These are phyloP conservation scores for Solanum virginianum DNA, from an alignment of 257 asterid genomes.

Conservation along the genomic window DNA sequence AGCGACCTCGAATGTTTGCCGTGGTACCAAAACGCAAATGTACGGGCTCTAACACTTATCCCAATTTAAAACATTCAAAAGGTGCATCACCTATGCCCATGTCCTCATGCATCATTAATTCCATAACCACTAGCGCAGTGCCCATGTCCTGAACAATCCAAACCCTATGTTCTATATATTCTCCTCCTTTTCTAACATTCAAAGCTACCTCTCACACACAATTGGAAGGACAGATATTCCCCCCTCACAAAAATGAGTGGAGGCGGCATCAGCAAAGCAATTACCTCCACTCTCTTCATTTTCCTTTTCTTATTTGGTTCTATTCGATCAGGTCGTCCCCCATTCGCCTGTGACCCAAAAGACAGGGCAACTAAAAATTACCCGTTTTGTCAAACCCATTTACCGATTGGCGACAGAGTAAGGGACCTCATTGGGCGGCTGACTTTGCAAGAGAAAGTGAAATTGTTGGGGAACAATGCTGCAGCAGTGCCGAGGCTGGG, in stretches of 20 bases:
- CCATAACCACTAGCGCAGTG: background rate
- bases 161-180: background rate
- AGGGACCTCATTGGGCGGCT: slow-evolving; percentile 50
- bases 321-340: slow-evolving; percentile 19
- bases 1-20: too few species aligned
- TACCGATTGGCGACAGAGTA: slow-evolving; percentile 34
- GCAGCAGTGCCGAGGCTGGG: slow-evolving; percentile 68
- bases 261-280: background rate
- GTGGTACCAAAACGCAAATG: too few species aligned
- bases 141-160: background rate
- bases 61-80: background rate
- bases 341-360: slow-evolving; percentile 55
- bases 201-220: background rate
- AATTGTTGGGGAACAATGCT: slow-evolving; percentile 43
- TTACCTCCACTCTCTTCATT: background rate
- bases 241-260: background rate
- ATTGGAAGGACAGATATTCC: background rate
- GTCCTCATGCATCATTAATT: background rate
- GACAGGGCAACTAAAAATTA: slow-evolving; percentile 19
- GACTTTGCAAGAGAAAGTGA: slow-evolving; percentile 70
- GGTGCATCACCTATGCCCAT: background rate
- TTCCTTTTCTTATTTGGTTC: background rate
- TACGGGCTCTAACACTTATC: too few species aligned
- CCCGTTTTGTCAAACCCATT: slow-evolving; percentile 38
- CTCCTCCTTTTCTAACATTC: background rate